A percentile compares a stretch with the other conserved stretches of the same genome.
These are phyloP conservation scores for Carnegiea gigantea DNA, from an alignment of 179 eudicot genomes.

Conservation along the genomic window DNA sequence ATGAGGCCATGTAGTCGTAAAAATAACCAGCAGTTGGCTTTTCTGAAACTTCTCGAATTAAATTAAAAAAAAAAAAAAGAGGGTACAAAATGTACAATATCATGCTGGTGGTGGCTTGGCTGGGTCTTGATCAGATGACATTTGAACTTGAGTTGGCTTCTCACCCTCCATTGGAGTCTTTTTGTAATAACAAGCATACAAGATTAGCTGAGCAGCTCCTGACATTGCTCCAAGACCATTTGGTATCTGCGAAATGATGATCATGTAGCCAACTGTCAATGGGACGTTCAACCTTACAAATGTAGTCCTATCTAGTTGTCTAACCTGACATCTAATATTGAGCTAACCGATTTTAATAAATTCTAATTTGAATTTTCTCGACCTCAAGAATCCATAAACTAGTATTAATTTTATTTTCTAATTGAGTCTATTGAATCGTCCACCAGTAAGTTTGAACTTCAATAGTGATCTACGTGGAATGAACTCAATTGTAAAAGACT, in stretches of 20 bases:
- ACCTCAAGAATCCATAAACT: too few relatives aligned
- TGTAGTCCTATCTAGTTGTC: too few relatives aligned
- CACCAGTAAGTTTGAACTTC: too few relatives aligned
- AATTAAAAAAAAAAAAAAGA: not conserved
- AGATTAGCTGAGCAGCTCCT: constrained; percentile 33
- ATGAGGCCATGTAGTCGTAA: not conserved
- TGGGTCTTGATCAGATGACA: constrained; percentile 13
- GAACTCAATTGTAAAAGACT: too few relatives aligned
- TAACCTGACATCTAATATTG: too few relatives aligned
- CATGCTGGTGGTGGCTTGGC: not conserved
- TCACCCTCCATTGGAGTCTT: constrained; percentile 9
- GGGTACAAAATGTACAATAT: not conserved
- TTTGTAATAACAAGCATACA: constrained; percentile 33
- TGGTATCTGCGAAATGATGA: constrained; percentile 33
- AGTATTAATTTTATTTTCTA: too few relatives aligned
- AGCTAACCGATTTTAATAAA: too few relatives aligned
- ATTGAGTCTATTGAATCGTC: too few relatives aligned
- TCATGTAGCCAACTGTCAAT: too few relatives aligned
- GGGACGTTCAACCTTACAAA: too few relatives aligned
- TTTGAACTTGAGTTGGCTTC: constrained; percentile 27
- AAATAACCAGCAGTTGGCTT: not conserved
- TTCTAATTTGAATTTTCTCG: too few relatives aligned
- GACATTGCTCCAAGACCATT: constrained; percentile 42
- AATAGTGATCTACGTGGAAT: too few relatives aligned
- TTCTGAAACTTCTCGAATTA: not conserved